A percentile compares a stretch with the other conserved stretches of the same genome.
Evolutionary conservation across 495 filamentous ascomycete genomes (phyloP).

Genomic region (Trichoderma reesei): DNA sequence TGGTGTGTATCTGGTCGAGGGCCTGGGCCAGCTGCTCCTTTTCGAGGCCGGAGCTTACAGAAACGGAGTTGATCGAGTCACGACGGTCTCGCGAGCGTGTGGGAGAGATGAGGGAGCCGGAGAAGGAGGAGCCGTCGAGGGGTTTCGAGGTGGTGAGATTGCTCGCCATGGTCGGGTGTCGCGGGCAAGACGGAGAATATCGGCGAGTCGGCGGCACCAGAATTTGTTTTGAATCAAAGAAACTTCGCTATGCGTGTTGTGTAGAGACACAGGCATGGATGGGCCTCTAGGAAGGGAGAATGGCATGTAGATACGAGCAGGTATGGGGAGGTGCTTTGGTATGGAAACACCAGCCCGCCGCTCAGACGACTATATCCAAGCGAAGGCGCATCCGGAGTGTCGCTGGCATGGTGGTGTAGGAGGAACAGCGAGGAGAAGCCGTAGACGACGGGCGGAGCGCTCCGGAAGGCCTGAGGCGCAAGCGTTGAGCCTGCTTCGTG

Average conservation of each 20-base stretch:
- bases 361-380: constrained; percentile 1
- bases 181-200: background rate
- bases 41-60: constrained; percentile 47
- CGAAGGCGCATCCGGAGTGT: background rate
- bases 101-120: constrained; percentile 17
- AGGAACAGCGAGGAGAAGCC: background rate
- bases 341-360: background rate
- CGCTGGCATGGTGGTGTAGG: constrained; percentile 4
- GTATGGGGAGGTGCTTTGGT: background rate
- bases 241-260: too few relatives aligned
- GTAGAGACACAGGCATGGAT: background rate
- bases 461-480: background rate
- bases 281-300: too few relatives aligned
- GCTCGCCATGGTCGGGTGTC: background rate
- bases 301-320: too few relatives aligned
- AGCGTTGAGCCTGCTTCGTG: background rate
- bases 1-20: constrained; percentile 75
- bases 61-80: constrained; percentile 55
- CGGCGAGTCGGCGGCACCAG: background rate
- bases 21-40: constrained; percentile 61
- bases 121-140: constrained; percentile 10
- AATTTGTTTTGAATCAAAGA: background rate
- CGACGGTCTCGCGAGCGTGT: constrained; percentile 34
- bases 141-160: background rate
- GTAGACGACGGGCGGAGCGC: background rate